These are phyloP conservation scores for Pseudogymnoascus sp. DNA, from an alignment of 2,329 filamentous ascomycete genomes.

Conservation along the genomic window DNA sequence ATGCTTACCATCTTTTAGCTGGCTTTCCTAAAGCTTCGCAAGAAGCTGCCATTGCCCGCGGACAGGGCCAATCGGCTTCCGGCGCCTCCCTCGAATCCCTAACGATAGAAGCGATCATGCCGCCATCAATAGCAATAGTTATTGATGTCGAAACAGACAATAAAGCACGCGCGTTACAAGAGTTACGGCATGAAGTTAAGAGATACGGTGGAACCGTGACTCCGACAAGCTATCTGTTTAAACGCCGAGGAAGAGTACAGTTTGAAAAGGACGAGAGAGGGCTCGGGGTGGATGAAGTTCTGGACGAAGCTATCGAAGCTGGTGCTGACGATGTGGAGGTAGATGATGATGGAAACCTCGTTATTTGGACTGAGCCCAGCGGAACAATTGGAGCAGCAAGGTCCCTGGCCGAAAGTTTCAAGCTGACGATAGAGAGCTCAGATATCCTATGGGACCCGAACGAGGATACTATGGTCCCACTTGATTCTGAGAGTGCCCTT, in stretches of 20 bases:
- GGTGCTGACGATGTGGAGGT: conserved; percentile 68
- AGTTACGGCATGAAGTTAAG: conserved; percentile 66
- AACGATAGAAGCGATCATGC: conserved; percentile 74
- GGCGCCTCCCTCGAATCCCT: conserved; percentile 72
- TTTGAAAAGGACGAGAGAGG: conserved; percentile 54
- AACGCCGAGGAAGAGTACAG: conserved; percentile 67
- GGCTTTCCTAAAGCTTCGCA: conserved; percentile 80
- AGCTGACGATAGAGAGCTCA: conserved; percentile 61
- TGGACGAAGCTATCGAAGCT: conserved; percentile 78
- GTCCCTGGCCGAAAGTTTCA: conserved; percentile 54
- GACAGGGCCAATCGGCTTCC: conserved; percentile 72
- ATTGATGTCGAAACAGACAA: conserved; percentile 83
- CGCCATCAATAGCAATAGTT: conserved; percentile 68
- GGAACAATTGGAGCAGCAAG: conserved; percentile 59
- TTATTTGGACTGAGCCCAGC: conserved; percentile 64
- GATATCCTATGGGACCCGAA: conserved; percentile 85
- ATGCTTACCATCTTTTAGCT: conserved; percentile 36
- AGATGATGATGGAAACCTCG: conserved; percentile 61
- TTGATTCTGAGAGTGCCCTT: conserved; percentile 52
- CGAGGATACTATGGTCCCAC: conserved; percentile 63
- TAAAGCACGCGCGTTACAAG: conserved; percentile 65
- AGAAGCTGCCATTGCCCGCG: conserved; percentile 78
- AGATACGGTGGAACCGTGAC: conserved; percentile 62
- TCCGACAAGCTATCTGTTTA: conserved; percentile 78
- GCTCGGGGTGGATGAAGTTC: conserved; percentile 56